These are phyloP conservation scores for Cladophialophora exuberans DNA, from an alignment of 2,329 filamentous ascomycete species.

Conservation along the genomic window DNA sequence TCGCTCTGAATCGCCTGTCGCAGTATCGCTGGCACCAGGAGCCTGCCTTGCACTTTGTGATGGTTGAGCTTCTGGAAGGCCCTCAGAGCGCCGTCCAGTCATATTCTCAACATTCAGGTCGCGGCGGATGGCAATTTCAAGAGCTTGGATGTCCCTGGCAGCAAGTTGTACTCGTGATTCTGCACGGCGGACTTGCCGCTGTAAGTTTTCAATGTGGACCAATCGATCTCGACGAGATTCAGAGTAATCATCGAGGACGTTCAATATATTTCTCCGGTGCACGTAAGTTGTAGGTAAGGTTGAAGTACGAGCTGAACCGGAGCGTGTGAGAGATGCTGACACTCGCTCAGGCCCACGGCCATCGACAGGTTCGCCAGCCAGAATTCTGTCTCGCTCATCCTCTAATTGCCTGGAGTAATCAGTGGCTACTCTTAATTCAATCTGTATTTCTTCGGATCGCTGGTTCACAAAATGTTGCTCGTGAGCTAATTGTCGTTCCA, in stretches of 20 bases:
- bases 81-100: background rate
- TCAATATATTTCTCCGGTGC: slow-evolving; percentile 10
- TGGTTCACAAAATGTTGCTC: slow-evolving; percentile 28
- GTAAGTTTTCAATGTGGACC: slow-evolving; percentile 27
- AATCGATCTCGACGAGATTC: slow-evolving; percentile 20
- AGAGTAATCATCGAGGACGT: slow-evolving; percentile 20
- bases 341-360: background rate
- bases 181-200: slow-evolving; percentile 30
- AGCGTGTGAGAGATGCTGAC: background rate
- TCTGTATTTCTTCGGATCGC: slow-evolving; percentile 29
- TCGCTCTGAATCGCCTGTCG: too few species aligned
- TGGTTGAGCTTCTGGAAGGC: background rate
- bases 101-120: background rate
- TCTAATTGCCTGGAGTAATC: slow-evolving; percentile 21
- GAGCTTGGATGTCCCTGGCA: slow-evolving; percentile 23
- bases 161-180: slow-evolving; percentile 31
- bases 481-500: slow-evolving; percentile 25
- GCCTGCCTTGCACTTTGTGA: background rate
- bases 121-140: slow-evolving; percentile 18
- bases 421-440: slow-evolving; percentile 22
- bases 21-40: background rate
- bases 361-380: background rate
- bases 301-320: slow-evolving; percentile 24
- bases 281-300: slow-evolving; percentile 28
- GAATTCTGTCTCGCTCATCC: slow-evolving; percentile 20